Evolutionary conservation across 306 rosid genomes (phyloP), one percentile per base, ranked within the genome.

Genomic region (Corylus americana): DNA sequence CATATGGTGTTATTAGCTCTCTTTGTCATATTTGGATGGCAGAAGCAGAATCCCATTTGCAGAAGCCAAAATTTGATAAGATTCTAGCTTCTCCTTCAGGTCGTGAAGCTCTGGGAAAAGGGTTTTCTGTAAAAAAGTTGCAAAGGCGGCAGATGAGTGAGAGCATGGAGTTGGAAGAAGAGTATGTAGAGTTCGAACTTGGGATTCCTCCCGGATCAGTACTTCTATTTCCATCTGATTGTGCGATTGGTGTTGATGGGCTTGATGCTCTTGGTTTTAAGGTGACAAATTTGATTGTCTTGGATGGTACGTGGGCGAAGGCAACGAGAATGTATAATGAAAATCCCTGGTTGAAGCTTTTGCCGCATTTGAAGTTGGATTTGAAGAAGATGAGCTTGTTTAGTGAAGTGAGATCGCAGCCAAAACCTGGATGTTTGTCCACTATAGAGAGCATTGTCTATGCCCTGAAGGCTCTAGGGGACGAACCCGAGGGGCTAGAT

Each of bases 231-330:
- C 98, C 97, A 47, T 85, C 90, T 18, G 89, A 91, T 20, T 81
- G 83, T 57, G 93, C 97, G 31, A 85, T 91, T 50, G 63, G 80
- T 68, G 66, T 78, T 22, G 61, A 74, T 31, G 83, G 82, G 16
- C 76, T 88, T 14, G 77, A 84, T 74, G 85, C 72, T 66, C 70
- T 75, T 79, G 85, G 84, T 74, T 74, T 82, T 29, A 69, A 85
- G 79, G 90, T 94, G 73, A 88, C 81, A 86, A 87, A 91, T 78
- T 77, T 92, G 92, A 91, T 92, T 70, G 93, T 94, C 49, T 75
- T 89, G 66, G 97, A 94, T 83, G 96, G 97, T 74, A 94, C 97
- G 59, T 92, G 98, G 98, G 86, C 98, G 7, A 94, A 94, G 89
- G 98, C 98, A 29, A 94, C 76, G 77, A 89, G 97, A 79, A 82